These are phyloP conservation scores for Paramecium sexaurelia DNA, from an alignment of 73 alveolate species.

Conservation along the genomic window DNA sequence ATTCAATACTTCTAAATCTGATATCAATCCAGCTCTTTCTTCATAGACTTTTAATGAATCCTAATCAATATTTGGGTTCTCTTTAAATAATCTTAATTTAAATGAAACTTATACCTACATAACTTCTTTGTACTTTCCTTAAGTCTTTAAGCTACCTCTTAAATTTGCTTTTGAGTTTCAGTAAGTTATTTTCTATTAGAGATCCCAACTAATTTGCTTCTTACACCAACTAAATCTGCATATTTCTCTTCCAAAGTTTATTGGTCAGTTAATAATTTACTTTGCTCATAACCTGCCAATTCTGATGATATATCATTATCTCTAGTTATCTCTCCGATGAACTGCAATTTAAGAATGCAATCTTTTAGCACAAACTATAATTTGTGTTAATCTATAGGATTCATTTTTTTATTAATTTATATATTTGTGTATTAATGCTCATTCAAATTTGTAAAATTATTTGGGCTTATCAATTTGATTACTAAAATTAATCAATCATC, in stretches of 20 bases:
- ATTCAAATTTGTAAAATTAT: slow-evolving; percentile 34
- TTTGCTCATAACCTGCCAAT: slow-evolving; percentile 53
- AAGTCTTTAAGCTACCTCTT: slow-evolving; percentile 60
- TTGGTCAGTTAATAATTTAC: slow-evolving; percentile 55
- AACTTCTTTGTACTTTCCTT: slow-evolving; percentile 69
- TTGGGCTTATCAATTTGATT: slow-evolving; percentile 30
- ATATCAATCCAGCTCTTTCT: slow-evolving; percentile 62
- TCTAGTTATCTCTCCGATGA: slow-evolving; percentile 56
- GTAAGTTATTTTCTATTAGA: slow-evolving; percentile 48
- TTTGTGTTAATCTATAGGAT: slow-evolving; percentile 66
- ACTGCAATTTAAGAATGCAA: slow-evolving; percentile 22
- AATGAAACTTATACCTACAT: slow-evolving; percentile 58
- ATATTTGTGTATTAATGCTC: not conserved
- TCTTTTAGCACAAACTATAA: slow-evolving; percentile 51
- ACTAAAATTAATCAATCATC: not conserved
- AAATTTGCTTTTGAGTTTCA: slow-evolving; percentile 45
- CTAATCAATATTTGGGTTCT: slow-evolving; percentile 57
- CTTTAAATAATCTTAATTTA: not conserved
- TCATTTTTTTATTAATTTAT: slow-evolving; percentile 48
- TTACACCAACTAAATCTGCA: slow-evolving; percentile 27
- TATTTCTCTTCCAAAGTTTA: slow-evolving; percentile 56
- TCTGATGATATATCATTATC: slow-evolving; percentile 67
- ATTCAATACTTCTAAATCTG: slow-evolving; percentile 56
- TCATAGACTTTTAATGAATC: slow-evolving; percentile 61
- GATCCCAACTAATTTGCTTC: slow-evolving; percentile 49